Base-by-base conservation (phyloP, 805 yeast species). In the Saturnispora sekii region DNA sequence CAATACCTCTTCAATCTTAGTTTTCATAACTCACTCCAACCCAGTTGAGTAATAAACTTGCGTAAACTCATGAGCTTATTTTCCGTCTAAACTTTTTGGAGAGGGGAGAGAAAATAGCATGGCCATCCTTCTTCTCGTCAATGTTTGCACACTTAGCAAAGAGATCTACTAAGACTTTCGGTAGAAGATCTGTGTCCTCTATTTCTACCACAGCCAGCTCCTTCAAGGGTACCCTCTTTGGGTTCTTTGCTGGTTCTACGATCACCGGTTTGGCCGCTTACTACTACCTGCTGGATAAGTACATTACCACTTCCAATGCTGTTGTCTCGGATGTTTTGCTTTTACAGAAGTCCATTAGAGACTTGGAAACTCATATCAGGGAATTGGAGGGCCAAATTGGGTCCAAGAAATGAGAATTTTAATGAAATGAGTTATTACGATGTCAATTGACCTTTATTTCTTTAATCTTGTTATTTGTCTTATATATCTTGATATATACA, bases 201-300 rank as follows among this genome's bases (percentile, higher is more conserved):
- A 30, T 36, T 16, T 31, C 50, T 3, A 34, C 50, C 7, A 39
- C 17, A 14, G 45, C 48, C 28, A 44, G 50, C 17, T 60, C 66
- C 26, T 54, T 64, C 43, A 63, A 54, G 48, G 68, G 69, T 14
- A 76, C 74, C 5, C 68, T 86, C 50, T 66, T 84, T 44, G 96
- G 96, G 2, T 87, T 86, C 63, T 71, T 86, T 44, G 67, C 79
- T 29, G 95, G 96, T 38, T 83, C 81, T 33, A 69, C 86, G 17
- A 60, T 73, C 50, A 82, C 95, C 14, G 89, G 94, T 2, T 74
- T 73, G 45, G 84, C 77, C 7, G 79, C 89, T 12, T 86, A 86
- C 68, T 81, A 77, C 61, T 86, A 84, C 63, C 69, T 84, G 52
- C 63, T 84, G 47, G 93, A 85, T 57, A 84, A 83, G 62, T 84